These are phyloP conservation scores for Dryas integrifolia DNA, from an alignment of 331 rosid genomes.

Conservation along the genomic window DNA sequence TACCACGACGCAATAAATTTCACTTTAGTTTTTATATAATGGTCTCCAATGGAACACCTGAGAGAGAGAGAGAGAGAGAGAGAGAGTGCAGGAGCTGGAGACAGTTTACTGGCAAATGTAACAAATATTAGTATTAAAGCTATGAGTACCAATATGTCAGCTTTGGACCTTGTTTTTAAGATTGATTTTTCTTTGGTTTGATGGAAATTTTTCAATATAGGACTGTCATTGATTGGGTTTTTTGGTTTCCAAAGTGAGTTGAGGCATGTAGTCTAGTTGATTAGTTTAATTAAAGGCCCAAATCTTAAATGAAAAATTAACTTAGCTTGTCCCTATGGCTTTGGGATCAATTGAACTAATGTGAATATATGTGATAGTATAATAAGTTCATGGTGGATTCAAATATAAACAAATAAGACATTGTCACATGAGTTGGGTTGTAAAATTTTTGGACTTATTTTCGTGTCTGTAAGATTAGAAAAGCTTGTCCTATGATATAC, in stretches of 20 bases:
- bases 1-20: slow-evolving; percentile 26
- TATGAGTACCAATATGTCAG: slow-evolving; percentile 12
- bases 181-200: neutral
- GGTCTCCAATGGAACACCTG: slow-evolving; percentile 17
- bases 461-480: too few relatives aligned
- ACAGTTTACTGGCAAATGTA: neutral
- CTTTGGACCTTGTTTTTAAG: neutral
- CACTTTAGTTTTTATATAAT: slow-evolving; percentile 10
- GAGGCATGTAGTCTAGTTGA: neutral
- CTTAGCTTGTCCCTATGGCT: neutral
- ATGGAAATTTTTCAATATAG: neutral
- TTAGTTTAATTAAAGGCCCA: neutral
- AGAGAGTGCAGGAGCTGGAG: slow-evolving; percentile 16
- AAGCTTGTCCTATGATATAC: too few relatives aligned
- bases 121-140: neutral
- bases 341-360: neutral
- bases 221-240: neutral
- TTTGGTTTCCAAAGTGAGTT: neutral
- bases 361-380: too few relatives aligned
- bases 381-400: too few relatives aligned
- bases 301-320: neutral
- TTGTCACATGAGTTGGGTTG: too few relatives aligned
- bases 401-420: too few relatives aligned
- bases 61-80: slow-evolving; percentile 16
- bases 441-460: too few relatives aligned